phyloP scores from a whole-genome alignment of 306 rosid species.

The Pachyrhizus erosus region DNA sequence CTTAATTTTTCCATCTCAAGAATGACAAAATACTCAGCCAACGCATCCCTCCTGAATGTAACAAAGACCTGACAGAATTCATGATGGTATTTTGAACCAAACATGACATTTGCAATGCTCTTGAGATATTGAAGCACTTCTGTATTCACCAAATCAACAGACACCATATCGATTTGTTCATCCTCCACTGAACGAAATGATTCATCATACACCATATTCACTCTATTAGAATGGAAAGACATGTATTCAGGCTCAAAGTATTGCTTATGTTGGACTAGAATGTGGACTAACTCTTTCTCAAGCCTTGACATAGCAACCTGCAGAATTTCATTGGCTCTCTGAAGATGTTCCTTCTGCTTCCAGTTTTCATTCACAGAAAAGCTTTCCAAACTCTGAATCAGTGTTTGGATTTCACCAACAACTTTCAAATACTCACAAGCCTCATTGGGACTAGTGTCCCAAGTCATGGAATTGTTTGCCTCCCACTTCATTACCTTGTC shows the following conservation, averaged over 20 bases:
- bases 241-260: slow-evolving; percentile 55
- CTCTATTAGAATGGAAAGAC: slow-evolving; percentile 53
- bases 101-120: slow-evolving; percentile 67
- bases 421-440: slow-evolving; percentile 53
- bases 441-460: slow-evolving; percentile 56
- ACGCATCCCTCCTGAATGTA: slow-evolving; percentile 56
- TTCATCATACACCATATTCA: slow-evolving; percentile 46
- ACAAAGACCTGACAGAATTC: slow-evolving; percentile 63
- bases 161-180: slow-evolving; percentile 41
- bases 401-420: slow-evolving; percentile 51
- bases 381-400: slow-evolving; percentile 52
- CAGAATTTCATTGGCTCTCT: slow-evolving; percentile 52
- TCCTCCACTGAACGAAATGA: slow-evolving; percentile 58
- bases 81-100: slow-evolving; percentile 59
- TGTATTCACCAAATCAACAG: slow-evolving; percentile 57
- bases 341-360: slow-evolving; percentile 56
- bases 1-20: slow-evolving; percentile 56
- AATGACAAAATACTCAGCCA: slow-evolving; percentile 58
- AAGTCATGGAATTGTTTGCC: slow-evolving; percentile 44
- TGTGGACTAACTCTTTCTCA: slow-evolving; percentile 60
- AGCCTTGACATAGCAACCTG: slow-evolving; percentile 68
- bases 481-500: slow-evolving; percentile 58
- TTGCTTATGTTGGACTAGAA: slow-evolving; percentile 62
- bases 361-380: slow-evolving; percentile 39
- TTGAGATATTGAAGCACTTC: slow-evolving; percentile 54